These are phyloP conservation scores for Inga oerstediana DNA, from an alignment of 306 rosid genomes.

Conservation along the genomic window DNA sequence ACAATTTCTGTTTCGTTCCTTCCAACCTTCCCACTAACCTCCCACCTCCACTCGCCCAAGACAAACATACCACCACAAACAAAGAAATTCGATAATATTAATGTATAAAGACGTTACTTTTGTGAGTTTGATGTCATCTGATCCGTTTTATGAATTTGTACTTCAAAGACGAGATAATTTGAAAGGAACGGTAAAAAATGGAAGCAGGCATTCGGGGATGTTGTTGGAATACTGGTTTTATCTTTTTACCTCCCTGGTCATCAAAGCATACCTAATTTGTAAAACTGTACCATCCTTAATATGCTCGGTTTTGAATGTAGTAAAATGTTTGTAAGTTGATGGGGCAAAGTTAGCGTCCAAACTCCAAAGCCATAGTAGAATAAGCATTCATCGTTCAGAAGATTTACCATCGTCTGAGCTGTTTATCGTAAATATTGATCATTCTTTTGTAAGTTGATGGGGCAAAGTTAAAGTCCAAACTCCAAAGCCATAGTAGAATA, in stretches of 20 bases:
- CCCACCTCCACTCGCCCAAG: neutral
- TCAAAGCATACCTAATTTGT: neutral
- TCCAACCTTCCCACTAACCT: neutral
- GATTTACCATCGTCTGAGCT: neutral
- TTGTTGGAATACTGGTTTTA: neutral
- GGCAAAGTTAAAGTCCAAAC: neutral
- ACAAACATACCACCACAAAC: neutral
- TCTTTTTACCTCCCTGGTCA: neutral
- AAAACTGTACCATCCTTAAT: neutral
- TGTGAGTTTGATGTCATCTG: neutral
- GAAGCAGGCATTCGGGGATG: neutral
- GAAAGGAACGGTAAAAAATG: neutral
- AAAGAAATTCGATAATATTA: neutral
- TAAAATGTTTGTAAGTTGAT: constrained; percentile 1
- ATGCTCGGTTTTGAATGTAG: neutral
- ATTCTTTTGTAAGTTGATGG: neutral
- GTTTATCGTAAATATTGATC: too few relatives aligned
- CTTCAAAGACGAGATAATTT: neutral
- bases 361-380: neutral
- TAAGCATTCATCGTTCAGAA: neutral
- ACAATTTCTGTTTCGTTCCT: neutral
- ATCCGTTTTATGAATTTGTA: neutral
- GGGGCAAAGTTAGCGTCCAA: neutral
- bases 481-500: neutral
- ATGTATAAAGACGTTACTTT: neutral